These are phyloP conservation scores for Rhamnella rubrinervis DNA, from an alignment of 331 rosid species.

Conservation along the genomic window DNA sequence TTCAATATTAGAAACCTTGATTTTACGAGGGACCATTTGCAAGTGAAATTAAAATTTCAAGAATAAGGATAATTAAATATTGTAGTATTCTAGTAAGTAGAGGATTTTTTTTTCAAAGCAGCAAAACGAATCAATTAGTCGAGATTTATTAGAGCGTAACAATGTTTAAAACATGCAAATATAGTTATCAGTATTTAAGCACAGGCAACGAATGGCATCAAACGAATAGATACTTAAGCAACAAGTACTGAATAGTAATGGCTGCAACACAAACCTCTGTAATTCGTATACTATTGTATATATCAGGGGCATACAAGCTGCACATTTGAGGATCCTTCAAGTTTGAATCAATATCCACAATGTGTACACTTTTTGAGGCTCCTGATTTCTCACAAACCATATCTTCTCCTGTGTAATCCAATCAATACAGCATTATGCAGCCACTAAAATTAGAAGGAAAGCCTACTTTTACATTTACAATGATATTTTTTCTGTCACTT, in stretches of 20 bases:
- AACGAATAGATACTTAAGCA: slow-evolving; percentile 1
- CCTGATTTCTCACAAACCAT: slow-evolving; percentile 37
- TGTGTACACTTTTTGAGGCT: slow-evolving; percentile 32
- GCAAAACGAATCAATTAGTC: too few relatives aligned
- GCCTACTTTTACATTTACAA: neutral
- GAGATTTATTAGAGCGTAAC: too few relatives aligned
- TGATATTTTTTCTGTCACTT: neutral
- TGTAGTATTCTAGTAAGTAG: too few relatives aligned
- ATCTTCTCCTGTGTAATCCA: slow-evolving; percentile 50
- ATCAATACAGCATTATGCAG: slow-evolving; percentile 22
- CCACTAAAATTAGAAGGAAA: slow-evolving; percentile 1
- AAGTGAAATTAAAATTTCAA: too few relatives aligned
- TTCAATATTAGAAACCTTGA: too few relatives aligned
- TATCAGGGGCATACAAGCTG: slow-evolving; percentile 76
- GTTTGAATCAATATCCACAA: slow-evolving; percentile 68
- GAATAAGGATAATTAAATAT: too few relatives aligned
- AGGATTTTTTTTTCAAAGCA: too few relatives aligned
- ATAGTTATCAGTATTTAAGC: neutral
- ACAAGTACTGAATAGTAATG: slow-evolving; percentile 4
- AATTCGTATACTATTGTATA: slow-evolving; percentile 54
- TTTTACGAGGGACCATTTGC: too few relatives aligned
- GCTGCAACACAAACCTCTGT: slow-evolving; percentile 65
- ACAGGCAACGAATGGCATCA: neutral
- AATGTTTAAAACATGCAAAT: neutral
- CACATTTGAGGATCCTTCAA: slow-evolving; percentile 67